Percentiles rank a stretch among this genome's conserved stretches.
phyloP scores from a whole-genome alignment of 2,329 filamentous ascomycete species.

The Exutisphaerella laricina region DNA sequence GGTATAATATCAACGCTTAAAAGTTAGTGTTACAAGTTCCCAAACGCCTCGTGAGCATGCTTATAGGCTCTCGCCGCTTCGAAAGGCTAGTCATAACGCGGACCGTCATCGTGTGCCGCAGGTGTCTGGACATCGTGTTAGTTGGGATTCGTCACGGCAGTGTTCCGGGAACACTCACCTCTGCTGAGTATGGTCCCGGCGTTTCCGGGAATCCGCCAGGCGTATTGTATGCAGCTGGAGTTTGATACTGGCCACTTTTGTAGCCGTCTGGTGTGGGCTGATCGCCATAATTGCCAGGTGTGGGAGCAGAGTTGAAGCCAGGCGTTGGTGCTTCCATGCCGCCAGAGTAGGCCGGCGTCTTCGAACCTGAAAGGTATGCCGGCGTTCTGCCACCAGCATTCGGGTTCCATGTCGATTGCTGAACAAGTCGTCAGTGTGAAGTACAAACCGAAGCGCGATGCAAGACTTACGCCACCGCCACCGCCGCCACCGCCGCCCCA shows the following conservation, averaged over 20 bases:
- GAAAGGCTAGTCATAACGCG: slow-evolving; percentile 41
- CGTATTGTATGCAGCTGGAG: slow-evolving; percentile 29
- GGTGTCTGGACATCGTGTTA: slow-evolving; percentile 43
- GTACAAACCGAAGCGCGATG: no score
- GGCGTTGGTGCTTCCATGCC: slow-evolving; percentile 60
- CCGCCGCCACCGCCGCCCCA: slow-evolving; percentile 25
- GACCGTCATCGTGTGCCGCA: slow-evolving; percentile 39
- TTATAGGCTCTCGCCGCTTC: no score
- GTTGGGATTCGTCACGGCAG: no score
- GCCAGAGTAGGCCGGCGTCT: slow-evolving; percentile 64
- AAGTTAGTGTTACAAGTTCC: slow-evolving; percentile 1
- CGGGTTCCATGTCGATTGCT: slow-evolving; percentile 36
- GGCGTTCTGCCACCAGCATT: slow-evolving; percentile 43
- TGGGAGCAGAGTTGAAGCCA: slow-evolving; percentile 39
- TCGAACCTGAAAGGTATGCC: slow-evolving; percentile 55
- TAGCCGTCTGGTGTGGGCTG: slow-evolving; percentile 37
- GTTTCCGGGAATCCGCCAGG: slow-evolving; percentile 50
- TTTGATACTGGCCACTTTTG: slow-evolving; percentile 34
- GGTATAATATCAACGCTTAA: no score
- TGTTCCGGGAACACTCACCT: slow-evolving; percentile 2
- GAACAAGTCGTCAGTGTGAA: slow-evolving; percentile 15
- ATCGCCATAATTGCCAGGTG: slow-evolving; percentile 35
- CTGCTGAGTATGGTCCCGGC: slow-evolving; percentile 44
- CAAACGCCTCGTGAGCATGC: no score
- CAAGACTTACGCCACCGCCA: slow-evolving; percentile 24